phyloP scores from a whole-genome alignment of 345 rosid species.

The Brassica rapa region DNA sequence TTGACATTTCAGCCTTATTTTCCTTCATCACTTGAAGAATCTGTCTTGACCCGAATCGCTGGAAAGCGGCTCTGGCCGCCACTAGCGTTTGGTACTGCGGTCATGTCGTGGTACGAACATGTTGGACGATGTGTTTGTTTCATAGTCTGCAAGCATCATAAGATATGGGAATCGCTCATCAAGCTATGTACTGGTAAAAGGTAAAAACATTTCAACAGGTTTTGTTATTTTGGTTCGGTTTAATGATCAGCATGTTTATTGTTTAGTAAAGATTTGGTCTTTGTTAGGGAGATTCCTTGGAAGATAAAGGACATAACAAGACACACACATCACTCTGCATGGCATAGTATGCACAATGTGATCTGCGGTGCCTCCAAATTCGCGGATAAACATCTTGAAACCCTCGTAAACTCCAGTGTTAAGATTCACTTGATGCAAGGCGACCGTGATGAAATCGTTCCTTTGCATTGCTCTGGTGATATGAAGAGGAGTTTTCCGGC shows the following conservation, averaged over 20 bases:
- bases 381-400: conserved; percentile 52
- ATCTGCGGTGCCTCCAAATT: conserved; percentile 71
- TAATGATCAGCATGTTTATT: not conserved
- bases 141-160: conserved; percentile 66
- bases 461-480: conserved; percentile 52
- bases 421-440: conserved; percentile 62
- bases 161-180: conserved; percentile 62
- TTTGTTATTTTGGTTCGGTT: not conserved
- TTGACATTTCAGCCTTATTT: conserved; percentile 56
- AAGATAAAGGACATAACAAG: conserved; percentile 52
- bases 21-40: conserved; percentile 37
- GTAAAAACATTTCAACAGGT: conserved; percentile 38
- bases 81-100: conserved; percentile 57
- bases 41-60: conserved; percentile 53
- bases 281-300: conserved; percentile 60
- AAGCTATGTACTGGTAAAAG: conserved; percentile 56
- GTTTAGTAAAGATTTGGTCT: not conserved
- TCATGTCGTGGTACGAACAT: conserved; percentile 94
- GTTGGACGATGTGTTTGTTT: conserved; percentile 72
- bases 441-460: conserved; percentile 52
- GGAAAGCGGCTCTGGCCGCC: conserved; percentile 82
- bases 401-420: conserved; percentile 32
- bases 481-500: conserved; percentile 53
- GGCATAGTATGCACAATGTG: conserved; percentile 88
- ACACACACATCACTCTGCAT: conserved; percentile 91